Percentiles rank a stretch among this genome's conserved stretches.
phyloP scores from a whole-genome alignment of 2,329 filamentous ascomycete species.

The Fusarium sp. region DNA sequence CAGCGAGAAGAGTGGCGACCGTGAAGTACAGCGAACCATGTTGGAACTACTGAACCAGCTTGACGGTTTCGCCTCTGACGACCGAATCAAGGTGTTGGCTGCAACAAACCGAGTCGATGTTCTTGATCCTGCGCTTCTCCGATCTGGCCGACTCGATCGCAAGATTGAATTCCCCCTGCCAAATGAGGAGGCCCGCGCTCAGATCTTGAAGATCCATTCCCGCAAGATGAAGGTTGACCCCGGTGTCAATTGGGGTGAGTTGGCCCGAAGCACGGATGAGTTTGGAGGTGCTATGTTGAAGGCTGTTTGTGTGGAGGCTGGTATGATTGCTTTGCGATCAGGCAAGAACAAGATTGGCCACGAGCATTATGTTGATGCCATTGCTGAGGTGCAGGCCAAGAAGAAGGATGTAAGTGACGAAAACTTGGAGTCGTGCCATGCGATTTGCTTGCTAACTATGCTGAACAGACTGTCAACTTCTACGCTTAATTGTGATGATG shows the following conservation, averaged over 20 bases:
- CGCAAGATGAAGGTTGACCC: constrained; percentile 98
- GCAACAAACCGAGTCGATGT: constrained; percentile 96
- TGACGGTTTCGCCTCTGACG: constrained; percentile 96
- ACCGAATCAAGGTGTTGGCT: constrained; percentile 94
- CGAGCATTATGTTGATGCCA: constrained; percentile 98
- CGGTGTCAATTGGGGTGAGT: constrained; percentile 92
- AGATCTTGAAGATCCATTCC: constrained; percentile 97
- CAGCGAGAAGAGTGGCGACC: constrained; percentile 96
- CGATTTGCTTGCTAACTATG: constrained; percentile 20
- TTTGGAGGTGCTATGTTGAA: constrained; percentile 98
- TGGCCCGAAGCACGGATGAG: constrained; percentile 96
- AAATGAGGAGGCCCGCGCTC: constrained; percentile 95
- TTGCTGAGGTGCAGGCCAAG: constrained; percentile 93
- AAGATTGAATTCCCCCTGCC: constrained; percentile 99
- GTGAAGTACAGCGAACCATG: constrained; percentile 99
- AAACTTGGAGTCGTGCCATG: background rate
- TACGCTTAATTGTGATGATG: constrained; percentile 54
- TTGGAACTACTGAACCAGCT: constrained; percentile 98
- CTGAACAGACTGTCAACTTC: constrained; percentile 64
- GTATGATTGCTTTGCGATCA: constrained; percentile 96
- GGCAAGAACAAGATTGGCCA: constrained; percentile 97
- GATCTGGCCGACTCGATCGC: constrained; percentile 90
- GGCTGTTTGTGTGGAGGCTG: constrained; percentile 97
- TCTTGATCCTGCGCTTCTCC: constrained; percentile 88
- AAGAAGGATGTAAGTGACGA: constrained; percentile 81